A percentile compares a stretch with the other conserved stretches of the same genome.
Evolutionary conservation across 1,139 yeast species (phyloP).

Genomic region (Sugiyamaella grinbergsii): DNA sequence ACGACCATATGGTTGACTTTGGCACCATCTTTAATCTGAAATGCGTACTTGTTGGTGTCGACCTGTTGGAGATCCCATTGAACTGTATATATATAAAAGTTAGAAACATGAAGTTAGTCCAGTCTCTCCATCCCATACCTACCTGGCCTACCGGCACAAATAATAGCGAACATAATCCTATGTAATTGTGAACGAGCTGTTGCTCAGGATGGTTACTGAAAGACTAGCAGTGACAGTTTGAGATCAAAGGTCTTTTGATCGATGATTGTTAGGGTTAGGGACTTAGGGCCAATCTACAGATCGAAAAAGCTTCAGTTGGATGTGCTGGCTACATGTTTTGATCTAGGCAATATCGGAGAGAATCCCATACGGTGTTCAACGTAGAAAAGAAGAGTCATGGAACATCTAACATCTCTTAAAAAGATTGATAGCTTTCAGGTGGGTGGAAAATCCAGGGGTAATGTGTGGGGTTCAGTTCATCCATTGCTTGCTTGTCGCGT

Average conservation of each 20-base stretch:
- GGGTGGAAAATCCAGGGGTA: conserved; percentile 10
- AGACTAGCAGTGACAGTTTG: too few species aligned
- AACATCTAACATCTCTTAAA: too few species aligned
- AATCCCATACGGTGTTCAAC: too few species aligned
- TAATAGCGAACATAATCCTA: conserved; percentile 48
- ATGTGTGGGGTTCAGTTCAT: not conserved
- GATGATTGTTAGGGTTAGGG: conserved; percentile 7
- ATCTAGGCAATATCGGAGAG: too few species aligned
- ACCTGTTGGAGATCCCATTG: conserved; percentile 53
- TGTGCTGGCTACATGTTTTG: too few species aligned
- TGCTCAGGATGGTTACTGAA: too few species aligned
- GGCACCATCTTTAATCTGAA: conserved; percentile 61
- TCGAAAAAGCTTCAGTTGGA: too few species aligned
- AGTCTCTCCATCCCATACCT: not conserved
- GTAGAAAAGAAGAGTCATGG: too few species aligned
- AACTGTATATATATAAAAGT: conserved; percentile 28
- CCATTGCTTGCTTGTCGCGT: conserved; percentile 11
- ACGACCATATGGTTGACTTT: conserved; percentile 71
- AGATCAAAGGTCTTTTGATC: too few species aligned
- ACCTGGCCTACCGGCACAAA: conserved; percentile 48
- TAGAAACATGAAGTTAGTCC: not conserved
- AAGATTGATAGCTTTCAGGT: too few species aligned
- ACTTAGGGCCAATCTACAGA: too few species aligned
- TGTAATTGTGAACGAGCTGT: not conserved
- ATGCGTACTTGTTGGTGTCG: conserved; percentile 63